phyloP scores from a whole-genome alignment of 257 asterid genomes.

The Craterostigma plantagineum region DNA sequence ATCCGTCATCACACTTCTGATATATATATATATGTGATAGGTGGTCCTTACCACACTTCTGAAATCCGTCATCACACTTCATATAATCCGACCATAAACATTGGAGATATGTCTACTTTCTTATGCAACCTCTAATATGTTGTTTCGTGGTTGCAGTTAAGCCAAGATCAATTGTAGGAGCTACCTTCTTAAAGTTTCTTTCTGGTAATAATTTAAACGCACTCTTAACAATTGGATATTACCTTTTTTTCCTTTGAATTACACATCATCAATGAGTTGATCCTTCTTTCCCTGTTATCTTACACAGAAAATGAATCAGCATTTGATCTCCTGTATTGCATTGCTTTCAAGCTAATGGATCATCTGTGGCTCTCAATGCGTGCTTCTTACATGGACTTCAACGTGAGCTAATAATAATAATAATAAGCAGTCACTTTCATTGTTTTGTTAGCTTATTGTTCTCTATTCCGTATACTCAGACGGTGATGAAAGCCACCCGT shows the following conservation, averaged over 20 bases:
- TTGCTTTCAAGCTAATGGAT: conserved; percentile 97
- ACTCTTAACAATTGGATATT: too few species aligned
- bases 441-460: not conserved
- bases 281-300: conserved; percentile 9
- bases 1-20: too few species aligned
- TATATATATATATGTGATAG: too few species aligned
- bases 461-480: conserved; percentile 16
- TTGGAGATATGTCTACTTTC: not conserved
- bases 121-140: conserved; percentile 10
- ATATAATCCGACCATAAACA: too few species aligned
- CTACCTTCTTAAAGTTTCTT: conserved; percentile 84
- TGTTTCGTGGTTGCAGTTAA: conserved; percentile 51
- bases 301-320: conserved; percentile 86
- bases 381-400: conserved; percentile 98
- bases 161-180: conserved; percentile 79
- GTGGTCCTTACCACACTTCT: too few species aligned
- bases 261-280: too few species aligned
- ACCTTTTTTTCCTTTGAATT: too few species aligned
- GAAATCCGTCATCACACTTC: too few species aligned
- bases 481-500: conserved; percentile 96
- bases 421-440: not conserved
- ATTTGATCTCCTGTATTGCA: conserved; percentile 85
- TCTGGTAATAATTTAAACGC: conserved; percentile 29
- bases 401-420: conserved; percentile 36
- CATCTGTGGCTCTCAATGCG: conserved; percentile 89